These are phyloP conservation scores for Pachyrhizus erosus DNA, from an alignment of 306 rosid genomes.

Conservation along the genomic window DNA sequence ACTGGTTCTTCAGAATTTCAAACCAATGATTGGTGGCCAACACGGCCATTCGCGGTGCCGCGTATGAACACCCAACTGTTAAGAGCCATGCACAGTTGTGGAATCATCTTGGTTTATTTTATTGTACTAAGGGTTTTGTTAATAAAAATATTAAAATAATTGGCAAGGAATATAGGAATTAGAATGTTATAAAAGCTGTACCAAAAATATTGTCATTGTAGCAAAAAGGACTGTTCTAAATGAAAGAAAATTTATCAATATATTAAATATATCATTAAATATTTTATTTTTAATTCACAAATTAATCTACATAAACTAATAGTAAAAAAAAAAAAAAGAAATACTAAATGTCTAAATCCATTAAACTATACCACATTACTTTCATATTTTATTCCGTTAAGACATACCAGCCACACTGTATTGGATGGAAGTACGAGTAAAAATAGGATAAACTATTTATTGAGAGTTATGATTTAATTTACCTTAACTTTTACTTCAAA, in stretches of 20 bases:
- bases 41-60: slow-evolving; percentile 47
- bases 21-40: slow-evolving; percentile 6
- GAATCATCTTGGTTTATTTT: neutral
- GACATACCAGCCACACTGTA: too few species aligned
- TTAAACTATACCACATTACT: too few species aligned
- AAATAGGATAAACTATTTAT: too few species aligned
- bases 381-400: too few species aligned
- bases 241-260: neutral
- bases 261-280: neutral
- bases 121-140: neutral
- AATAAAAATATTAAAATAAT: neutral
- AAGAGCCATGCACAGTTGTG: neutral
- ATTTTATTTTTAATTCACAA: neutral
- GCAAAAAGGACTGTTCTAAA: too few species aligned
- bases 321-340: neutral
- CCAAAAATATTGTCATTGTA: too few species aligned
- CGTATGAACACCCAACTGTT: slow-evolving; percentile 29
- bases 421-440: too few species aligned
- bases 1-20: neutral
- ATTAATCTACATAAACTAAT: neutral
- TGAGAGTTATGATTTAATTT: too few species aligned
- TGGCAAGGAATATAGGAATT: neutral
- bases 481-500: too few species aligned
- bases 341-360: neutral
- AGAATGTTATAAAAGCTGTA: neutral